Evolutionary conservation across 768 basidiomycete genomes (phyloP), one percentile per base, ranked within the genome.

Genomic region (Butyriboletus loyo): DNA sequence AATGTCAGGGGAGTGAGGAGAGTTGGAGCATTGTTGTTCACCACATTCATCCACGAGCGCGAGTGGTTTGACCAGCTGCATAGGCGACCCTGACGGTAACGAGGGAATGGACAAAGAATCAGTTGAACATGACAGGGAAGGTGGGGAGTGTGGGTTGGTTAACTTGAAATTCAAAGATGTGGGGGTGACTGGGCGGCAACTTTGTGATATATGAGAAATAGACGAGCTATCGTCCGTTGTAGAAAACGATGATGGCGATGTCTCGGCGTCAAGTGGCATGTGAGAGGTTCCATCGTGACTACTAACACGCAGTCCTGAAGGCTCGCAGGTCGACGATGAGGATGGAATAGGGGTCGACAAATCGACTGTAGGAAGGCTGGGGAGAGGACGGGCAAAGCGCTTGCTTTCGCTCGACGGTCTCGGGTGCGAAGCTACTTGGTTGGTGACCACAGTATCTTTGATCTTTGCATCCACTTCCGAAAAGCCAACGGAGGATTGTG

Each of bases 21-120:
- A 52, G 32, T 61, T 60, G 52, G 64, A 59, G 13, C 68, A 49
- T 43, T 53, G 58, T 42, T 60, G 59, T 44, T 68, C 68, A 47
- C 30, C 52, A 44, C 53, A 60, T 19, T 71, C 71, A 53, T 70
- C 67, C 44, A 63, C 55, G 14, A 74, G 61, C 5, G 69, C 68
- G 27, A 81, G 63, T 56, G 77, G 59, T 52, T 76, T 79, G 28
- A 70, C 45, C 50, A 62, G 50, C 24, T 57, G 58, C 19, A 66
- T 53, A 5, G 70, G 68, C 32, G 68, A 69, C 4, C 53, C 78
- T 14, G 84, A 84, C 8, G 81, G 78, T 7, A 75, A 73, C 3
- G 79, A 75, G 3, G 78, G 79, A 13, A 83, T 79, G 10, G 75
- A 76, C 44, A 86, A 62, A 1, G 86, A 87, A 54, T 86, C 85